Evolutionary conservation across 108 stramenopile species (phyloP).

Genomic region (Cyclotella distinguenda): DNA sequence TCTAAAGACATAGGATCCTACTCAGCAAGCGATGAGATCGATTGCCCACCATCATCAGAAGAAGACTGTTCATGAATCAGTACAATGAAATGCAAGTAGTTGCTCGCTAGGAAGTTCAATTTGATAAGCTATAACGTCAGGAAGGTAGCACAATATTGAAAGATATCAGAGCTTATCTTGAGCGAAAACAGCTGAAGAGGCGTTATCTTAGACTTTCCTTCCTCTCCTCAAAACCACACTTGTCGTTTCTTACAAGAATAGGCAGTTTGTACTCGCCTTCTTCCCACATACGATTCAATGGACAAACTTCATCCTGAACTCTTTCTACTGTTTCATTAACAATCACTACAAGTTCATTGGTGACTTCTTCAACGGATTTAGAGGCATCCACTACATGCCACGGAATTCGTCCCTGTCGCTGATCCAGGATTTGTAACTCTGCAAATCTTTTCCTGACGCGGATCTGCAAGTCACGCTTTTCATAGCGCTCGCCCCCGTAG

Average conservation of each 20-base stretch:
- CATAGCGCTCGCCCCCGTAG: constrained; percentile 87
- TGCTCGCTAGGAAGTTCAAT: too few relatives aligned
- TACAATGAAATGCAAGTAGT: too few relatives aligned
- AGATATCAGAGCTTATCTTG: too few relatives aligned
- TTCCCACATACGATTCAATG: constrained; percentile 56
- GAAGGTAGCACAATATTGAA: too few relatives aligned
- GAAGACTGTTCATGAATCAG: too few relatives aligned
- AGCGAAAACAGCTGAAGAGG: too few relatives aligned
- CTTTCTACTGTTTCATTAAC: constrained; percentile 58
- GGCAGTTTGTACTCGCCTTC: constrained; percentile 53
- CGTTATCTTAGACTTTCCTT: constrained; percentile 1
- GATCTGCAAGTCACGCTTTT: constrained; percentile 80
- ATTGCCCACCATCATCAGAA: too few relatives aligned
- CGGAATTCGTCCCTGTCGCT: constrained; percentile 54
- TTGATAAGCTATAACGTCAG: too few relatives aligned
- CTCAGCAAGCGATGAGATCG: too few relatives aligned
- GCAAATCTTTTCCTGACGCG: constrained; percentile 80
- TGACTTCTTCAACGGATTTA: constrained; percentile 75
- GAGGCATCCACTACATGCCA: constrained; percentile 85
- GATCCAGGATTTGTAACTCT: constrained; percentile 68
- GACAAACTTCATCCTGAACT: constrained; percentile 41
- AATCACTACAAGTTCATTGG: constrained; percentile 58
- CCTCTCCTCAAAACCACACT: constrained; percentile 8
- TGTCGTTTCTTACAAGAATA: background rate
- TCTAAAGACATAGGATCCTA: background rate